Conservation (phyloP, 352 stramenopile genomes). For the Plasmopara halstedii region DNA sequence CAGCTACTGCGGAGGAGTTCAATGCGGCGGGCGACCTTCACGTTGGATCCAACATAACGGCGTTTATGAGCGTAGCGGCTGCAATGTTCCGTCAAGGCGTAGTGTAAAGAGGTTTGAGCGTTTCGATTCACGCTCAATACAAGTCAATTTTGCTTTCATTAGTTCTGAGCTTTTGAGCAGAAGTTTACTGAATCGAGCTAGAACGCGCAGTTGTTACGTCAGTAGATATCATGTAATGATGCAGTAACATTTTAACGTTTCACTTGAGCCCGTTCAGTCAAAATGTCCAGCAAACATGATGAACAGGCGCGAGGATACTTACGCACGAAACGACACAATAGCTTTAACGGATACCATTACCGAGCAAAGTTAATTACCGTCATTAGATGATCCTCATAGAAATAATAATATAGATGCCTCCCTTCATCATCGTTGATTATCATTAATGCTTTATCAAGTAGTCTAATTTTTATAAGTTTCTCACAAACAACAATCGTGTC, state of each 20-base stretch:
- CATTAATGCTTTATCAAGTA: too few relatives aligned
- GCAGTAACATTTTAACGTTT: background rate
- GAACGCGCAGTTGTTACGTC: background rate
- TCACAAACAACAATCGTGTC: too few relatives aligned
- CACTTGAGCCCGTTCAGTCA: slow-evolving; percentile 5
- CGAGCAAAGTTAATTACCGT: too few relatives aligned
- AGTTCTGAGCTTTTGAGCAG: background rate
- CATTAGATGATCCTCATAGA: background rate
- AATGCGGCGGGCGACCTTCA: slow-evolving; percentile 72
- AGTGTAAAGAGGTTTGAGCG: slow-evolving; percentile 60
- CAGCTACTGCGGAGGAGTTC: slow-evolving; percentile 64
- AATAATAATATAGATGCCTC: too few relatives aligned
- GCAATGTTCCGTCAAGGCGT: slow-evolving; percentile 96
- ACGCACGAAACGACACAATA: slow-evolving; percentile 22
- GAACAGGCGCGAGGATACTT: slow-evolving; percentile 10
- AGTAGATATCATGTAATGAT: background rate
- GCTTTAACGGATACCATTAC: slow-evolving; percentile 11
- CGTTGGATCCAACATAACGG: slow-evolving; percentile 93
- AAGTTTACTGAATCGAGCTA: background rate
- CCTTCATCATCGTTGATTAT: too few relatives aligned
- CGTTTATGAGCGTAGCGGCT: slow-evolving; percentile 95
- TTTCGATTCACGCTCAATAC: background rate
- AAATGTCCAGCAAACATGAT: slow-evolving; percentile 4
- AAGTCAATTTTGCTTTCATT: background rate
- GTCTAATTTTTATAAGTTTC: too few relatives aligned